Base-by-base conservation (phyloP, 768 basidiomycete genomes). In the Daedaleopsis nitida region DNA sequence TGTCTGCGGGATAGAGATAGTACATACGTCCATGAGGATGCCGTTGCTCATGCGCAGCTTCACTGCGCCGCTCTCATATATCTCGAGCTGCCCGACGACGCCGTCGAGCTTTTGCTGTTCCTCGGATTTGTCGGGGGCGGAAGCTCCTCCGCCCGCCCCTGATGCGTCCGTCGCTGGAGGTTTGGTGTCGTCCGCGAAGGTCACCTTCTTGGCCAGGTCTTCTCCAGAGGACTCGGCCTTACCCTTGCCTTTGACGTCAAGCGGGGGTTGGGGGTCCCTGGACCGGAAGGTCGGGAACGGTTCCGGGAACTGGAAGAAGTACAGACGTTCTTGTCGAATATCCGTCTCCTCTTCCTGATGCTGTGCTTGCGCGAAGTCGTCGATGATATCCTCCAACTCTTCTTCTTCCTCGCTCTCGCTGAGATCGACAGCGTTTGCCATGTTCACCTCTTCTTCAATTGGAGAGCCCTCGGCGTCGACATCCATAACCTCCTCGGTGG, bases 221-320 rank as follows among this genome's bases (percentile, higher is more conserved):
- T 66, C 56, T 9, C 27, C 27, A 9, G n/a, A 58, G 17, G 57
- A 49, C 9, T 38, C 65, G 43, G 45, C 65, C 23, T 69, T 59
- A 21, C 42, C 62, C 34, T 58, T 62, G 44, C 48, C 61, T 37
- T 65, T 62, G 27, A 55, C 50, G 21, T 64, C 65, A 19, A 60
- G 42, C 37, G 55, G 32, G 43, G 58, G 48, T 32, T 58, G 75
- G 16, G 74, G 75, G 44, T 77, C 51, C 1, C 65, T 70, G 50
- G 79, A 76, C 24, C 71, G 68, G 74, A 95, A 95, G 5, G 77
- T 81, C 0, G 94, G 94, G 74, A 97, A 95, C 0, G 92, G 91
- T 10, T 79, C 72, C 0, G 95, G 95, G 68, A 96, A 96, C 70
- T 96, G 94, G 77, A 96, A 95, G 66, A 94, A 88, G 69, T 91